Conservation (phyloP, 495 filamentous ascomycete genomes). For the Penicillium bialowiezense region DNA sequence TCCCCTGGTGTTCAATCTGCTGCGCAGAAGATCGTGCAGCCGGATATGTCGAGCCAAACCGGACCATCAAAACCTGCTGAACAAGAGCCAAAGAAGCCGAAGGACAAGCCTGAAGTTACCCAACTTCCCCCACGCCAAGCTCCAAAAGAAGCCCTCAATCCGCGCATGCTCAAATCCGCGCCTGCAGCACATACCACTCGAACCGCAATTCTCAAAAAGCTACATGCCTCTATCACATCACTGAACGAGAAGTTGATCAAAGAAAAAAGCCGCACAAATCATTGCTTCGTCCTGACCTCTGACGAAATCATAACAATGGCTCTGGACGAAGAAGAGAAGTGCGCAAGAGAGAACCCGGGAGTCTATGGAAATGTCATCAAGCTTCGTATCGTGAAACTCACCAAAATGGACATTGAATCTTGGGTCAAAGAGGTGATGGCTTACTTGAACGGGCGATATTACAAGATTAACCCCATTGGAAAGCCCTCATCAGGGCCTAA, state of each 20-base stretch:
- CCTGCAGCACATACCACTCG: constrained; percentile 71
- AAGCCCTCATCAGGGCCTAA: constrained; percentile 19
- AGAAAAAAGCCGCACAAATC: constrained; percentile 52
- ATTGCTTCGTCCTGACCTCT: constrained; percentile 56
- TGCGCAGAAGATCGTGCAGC: constrained; percentile 39
- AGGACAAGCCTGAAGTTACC: background rate
- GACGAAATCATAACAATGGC: constrained; percentile 74
- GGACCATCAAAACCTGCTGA: constrained; percentile 17
- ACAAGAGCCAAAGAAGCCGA: constrained; percentile 14
- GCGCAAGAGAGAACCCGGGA: constrained; percentile 59
- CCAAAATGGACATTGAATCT: constrained; percentile 63
- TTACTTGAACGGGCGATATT: constrained; percentile 43
- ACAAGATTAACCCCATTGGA: constrained; percentile 32
- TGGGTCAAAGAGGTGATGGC: constrained; percentile 56
- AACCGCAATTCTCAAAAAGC: constrained; percentile 60
- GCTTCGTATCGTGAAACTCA: constrained; percentile 67
- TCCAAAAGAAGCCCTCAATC: constrained; percentile 63
- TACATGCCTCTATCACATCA: constrained; percentile 71
- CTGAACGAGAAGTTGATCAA: constrained; percentile 59
- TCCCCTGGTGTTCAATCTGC: constrained; percentile 17
- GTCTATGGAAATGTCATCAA: constrained; percentile 84
- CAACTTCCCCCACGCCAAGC: constrained; percentile 33
- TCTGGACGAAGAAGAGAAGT: constrained; percentile 79
- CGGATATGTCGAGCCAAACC: constrained; percentile 26
- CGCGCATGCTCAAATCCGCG: constrained; percentile 68